Conservation (phyloP, 352 stramenopile species). For the Phytophthora tubulina region DNA sequence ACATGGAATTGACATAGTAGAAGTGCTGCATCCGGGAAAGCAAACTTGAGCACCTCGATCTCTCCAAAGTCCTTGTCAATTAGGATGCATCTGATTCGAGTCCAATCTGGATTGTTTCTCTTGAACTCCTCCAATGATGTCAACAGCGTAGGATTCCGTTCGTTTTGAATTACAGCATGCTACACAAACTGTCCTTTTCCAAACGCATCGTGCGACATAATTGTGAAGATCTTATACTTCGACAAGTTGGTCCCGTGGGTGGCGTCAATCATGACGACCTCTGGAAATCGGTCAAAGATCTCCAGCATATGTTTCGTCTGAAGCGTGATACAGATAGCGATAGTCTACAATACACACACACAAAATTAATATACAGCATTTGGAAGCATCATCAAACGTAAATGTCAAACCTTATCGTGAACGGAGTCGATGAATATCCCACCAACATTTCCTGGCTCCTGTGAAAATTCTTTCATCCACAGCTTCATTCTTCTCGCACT, state of each 20-base stretch:
- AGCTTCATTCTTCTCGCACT: slow-evolving; percentile 8
- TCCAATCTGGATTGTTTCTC: too few species aligned
- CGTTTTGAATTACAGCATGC: slow-evolving; percentile 33
- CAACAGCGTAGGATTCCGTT: slow-evolving; percentile 37
- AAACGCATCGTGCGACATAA: slow-evolving; percentile 31
- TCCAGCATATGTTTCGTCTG: slow-evolving; percentile 30
- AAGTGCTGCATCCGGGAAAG: slow-evolving; percentile 20
- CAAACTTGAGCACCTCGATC: too few species aligned
- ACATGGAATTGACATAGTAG: slow-evolving; percentile 50
- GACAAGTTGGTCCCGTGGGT: slow-evolving; percentile 31
- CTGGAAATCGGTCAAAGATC: slow-evolving; percentile 21
- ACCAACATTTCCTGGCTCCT: slow-evolving; percentile 25
- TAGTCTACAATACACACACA: slow-evolving; percentile 16
- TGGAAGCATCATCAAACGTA: too few species aligned
- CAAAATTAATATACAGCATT: neutral
- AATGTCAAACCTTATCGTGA: neutral
- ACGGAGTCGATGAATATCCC: slow-evolving; percentile 25
- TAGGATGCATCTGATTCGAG: too few species aligned
- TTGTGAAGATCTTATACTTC: slow-evolving; percentile 39
- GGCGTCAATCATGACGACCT: slow-evolving; percentile 33
- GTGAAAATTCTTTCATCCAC: slow-evolving; percentile 26
- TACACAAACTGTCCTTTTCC: slow-evolving; percentile 38
- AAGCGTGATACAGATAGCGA: slow-evolving; percentile 31
- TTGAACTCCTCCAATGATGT: too few species aligned
- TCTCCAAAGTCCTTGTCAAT: too few species aligned